Evolutionary conservation across 331 rosid species (phyloP), one percentile per base, ranked within the genome.

Genomic region (Malus hybrid): DNA sequence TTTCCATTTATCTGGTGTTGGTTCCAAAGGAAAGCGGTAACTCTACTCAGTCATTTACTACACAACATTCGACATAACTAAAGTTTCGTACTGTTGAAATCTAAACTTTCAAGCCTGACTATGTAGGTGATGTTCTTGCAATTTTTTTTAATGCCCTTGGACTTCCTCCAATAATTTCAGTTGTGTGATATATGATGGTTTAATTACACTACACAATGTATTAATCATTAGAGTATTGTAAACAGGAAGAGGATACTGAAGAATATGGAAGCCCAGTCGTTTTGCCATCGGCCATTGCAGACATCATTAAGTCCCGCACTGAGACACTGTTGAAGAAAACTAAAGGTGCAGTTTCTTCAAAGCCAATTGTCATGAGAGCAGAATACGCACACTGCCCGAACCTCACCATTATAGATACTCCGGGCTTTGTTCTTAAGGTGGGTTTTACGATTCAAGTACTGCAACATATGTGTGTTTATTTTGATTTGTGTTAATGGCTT

Each of bases 361-460:
- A 90, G 85, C 96, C 98, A 31, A 93, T 93, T 74, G 90, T 93
- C 64, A 88, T 93, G 96, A 88, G 96, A 79, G 94, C 98, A 55
- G 98, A 93, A 75, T 93, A 91, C 71, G 96, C 97, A 6, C 96
- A 93, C 76, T 93, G 96, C 84, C 97, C 98, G 20, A 91, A 93
- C 69, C 90, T 93, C 65, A 93, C 98, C 36, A 91, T 93, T 78
- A 93, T 93, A 14, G 98, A 93, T 78, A 93, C 98, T n/a, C 98
- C 98, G 0, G 97, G 98, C 24, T 93, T 93, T 81, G 97, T 93
- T 80, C 98, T 93, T 48, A 93, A 93, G 93, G 98, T 93, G 72
- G 29, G 82, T 29, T 48, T 15, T 50, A 48, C 7, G 19, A 48
- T 56, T n/a, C 16, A 24, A 20, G 4, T 19, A 10, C n/a, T 60